Conservation (phyloP, 139 green algal genomes). For the Pleodorina starrii region DNA sequence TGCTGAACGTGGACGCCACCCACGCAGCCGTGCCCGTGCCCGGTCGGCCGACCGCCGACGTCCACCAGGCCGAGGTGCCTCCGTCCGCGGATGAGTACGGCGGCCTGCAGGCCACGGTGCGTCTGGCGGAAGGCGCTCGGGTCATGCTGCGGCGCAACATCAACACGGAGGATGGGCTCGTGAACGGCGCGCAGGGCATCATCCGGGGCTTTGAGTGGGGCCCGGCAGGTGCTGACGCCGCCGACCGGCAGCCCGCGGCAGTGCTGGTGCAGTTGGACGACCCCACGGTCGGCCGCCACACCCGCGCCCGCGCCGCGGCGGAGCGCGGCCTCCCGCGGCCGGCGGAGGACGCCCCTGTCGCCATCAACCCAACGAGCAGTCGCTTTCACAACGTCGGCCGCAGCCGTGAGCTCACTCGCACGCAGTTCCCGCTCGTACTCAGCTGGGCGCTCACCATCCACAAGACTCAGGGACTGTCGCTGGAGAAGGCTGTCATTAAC, state of each 20-base stretch:
- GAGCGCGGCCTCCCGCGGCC: background rate
- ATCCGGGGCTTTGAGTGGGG: background rate
- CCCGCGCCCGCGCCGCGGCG: background rate
- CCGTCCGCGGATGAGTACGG: conserved; percentile 4
- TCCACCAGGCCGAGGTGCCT: background rate
- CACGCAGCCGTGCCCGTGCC: background rate
- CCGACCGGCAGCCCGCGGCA: background rate
- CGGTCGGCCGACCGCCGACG: background rate
- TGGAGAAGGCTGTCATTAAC: conserved; percentile 48
- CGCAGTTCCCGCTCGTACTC: conserved; percentile 43
- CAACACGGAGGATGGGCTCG: background rate
- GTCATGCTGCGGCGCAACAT: conserved; percentile 31
- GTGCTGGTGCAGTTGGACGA: conserved; percentile 5
- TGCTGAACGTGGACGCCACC: background rate
- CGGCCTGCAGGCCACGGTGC: conserved; percentile 3
- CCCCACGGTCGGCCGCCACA: background rate
- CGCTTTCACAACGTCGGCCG: background rate
- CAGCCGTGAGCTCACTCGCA: background rate
- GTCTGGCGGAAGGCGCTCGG: background rate
- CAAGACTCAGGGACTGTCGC: conserved; percentile 49
- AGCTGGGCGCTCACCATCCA: conserved; percentile 53
- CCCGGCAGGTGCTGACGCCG: background rate
- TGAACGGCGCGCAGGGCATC: conserved; percentile 7
- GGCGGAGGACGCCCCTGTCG: background rate
- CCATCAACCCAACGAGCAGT: conserved; percentile 9